phyloP scores from a whole-genome alignment of 2,329 filamentous ascomycete species.

The Trichoderma aggressivum region DNA sequence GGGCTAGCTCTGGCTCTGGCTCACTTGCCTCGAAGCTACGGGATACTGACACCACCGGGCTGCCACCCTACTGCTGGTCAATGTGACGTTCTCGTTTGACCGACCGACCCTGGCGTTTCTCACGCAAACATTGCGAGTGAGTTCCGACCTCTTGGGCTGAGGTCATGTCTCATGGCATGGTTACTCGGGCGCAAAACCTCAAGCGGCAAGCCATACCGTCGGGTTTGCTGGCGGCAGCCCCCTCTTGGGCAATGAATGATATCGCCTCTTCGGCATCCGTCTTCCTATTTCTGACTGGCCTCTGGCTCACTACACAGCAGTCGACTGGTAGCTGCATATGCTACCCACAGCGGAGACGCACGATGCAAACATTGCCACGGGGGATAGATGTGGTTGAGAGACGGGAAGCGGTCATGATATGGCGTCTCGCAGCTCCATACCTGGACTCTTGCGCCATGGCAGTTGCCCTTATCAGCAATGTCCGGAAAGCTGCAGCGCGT shows the following conservation, averaged over 20 bases:
- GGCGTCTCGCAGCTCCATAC: not conserved
- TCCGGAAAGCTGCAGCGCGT: slow-evolving; percentile 5
- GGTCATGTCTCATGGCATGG: not conserved
- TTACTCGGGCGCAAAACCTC: not conserved
- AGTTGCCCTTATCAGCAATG: not conserved
- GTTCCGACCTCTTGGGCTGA: not conserved
- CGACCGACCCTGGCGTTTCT: not conserved
- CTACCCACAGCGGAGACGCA: slow-evolving; percentile 5
- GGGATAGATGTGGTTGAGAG: not conserved
- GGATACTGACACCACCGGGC: not conserved
- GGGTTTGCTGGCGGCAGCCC: not conserved
- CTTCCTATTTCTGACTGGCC: not conserved
- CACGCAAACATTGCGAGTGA: not conserved
- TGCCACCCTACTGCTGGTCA: not conserved
- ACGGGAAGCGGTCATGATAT: not conserved
- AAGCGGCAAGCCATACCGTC: not conserved
- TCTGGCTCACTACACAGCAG: not conserved
- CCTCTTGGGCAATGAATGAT: not conserved
- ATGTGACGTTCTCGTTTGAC: not conserved
- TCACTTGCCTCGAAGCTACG: slow-evolving; percentile 2
- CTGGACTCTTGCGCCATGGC: slow-evolving; percentile 8
- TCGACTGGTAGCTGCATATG: not conserved
- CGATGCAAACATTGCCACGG: not conserved
- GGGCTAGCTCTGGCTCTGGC: not conserved
- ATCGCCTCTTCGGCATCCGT: not conserved